A percentile compares a stretch with the other conserved stretches of the same genome.
Conservation (phyloP, 2,329 filamentous ascomycete species). For the Sporothrix pseudoabietina region DNA sequence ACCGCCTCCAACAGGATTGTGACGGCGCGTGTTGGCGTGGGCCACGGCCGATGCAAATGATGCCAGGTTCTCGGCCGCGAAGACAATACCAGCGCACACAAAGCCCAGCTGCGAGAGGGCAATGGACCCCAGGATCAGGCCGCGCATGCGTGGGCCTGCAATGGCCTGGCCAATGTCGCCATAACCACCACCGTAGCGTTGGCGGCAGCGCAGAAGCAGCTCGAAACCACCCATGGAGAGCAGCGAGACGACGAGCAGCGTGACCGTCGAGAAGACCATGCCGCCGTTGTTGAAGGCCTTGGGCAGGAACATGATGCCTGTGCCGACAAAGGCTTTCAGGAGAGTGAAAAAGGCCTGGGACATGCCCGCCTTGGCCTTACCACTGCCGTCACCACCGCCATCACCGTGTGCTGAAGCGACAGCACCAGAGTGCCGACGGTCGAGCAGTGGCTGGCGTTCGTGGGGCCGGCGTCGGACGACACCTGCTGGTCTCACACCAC, state of each 20-base stretch:
- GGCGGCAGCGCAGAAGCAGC: conserved; percentile 68
- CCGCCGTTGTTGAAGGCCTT: conserved; percentile 79
- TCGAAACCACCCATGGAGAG: conserved; percentile 73
- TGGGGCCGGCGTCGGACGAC: not conserved
- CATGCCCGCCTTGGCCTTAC: conserved; percentile 57
- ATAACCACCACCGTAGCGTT: conserved; percentile 69
- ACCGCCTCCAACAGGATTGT: not conserved
- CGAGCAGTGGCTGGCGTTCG: conserved; percentile 29
- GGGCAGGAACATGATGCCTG: conserved; percentile 79
- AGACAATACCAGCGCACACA: conserved; percentile 76
- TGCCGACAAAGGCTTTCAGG: conserved; percentile 77
- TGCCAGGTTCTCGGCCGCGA: conserved; percentile 72
- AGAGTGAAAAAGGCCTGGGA: conserved; percentile 76
- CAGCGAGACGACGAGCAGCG: conserved; percentile 64
- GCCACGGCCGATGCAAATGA: conserved; percentile 68
- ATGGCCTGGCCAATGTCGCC: conserved; percentile 72
- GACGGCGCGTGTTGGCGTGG: not conserved
- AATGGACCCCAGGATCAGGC: conserved; percentile 69
- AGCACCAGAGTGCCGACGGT: conserved; percentile 7
- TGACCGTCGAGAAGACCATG: conserved; percentile 71
- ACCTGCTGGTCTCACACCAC: conserved; percentile 36
- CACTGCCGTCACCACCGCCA: conserved; percentile 31
- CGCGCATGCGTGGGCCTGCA: conserved; percentile 63
- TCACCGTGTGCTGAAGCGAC: not conserved
- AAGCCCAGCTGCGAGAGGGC: conserved; percentile 76